Evolutionary conservation across 1,284 basidiomycete species (phyloP).

Genomic region (Apiotrichum mycotoxinovorans): DNA sequence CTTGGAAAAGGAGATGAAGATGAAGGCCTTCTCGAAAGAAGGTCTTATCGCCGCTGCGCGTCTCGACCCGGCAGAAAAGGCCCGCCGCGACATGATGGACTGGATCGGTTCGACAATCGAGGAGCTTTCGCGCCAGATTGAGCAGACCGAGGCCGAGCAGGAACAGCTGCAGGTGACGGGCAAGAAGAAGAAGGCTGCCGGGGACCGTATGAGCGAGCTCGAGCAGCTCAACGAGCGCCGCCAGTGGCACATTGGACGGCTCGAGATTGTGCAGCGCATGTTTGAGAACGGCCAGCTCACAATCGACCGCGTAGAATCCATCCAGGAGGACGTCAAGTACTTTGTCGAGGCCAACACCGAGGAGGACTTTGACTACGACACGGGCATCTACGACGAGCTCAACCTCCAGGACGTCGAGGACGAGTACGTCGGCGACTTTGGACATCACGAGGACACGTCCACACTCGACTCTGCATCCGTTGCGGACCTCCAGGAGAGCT

Average conservation of each 20-base stretch:
- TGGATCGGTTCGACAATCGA: conserved; percentile 88
- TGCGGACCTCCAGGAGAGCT: conserved; percentile 37
- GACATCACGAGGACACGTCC: conserved; percentile 61
- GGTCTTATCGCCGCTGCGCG: conserved; percentile 91
- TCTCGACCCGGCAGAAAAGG: conserved; percentile 94
- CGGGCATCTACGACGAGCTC: conserved; percentile 97
- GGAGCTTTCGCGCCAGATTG: conserved; percentile 88
- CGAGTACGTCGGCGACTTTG: conserved; percentile 71
- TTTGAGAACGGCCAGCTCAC: conserved; percentile 89
- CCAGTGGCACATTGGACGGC: conserved; percentile 88
- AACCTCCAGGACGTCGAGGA: conserved; percentile 85
- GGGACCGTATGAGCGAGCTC: conserved; percentile 70
- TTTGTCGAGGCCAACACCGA: conserved; percentile 96
- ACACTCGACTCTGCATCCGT: conserved; percentile 53
- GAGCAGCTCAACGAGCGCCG: conserved; percentile 89
- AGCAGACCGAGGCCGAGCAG: conserved; percentile 91
- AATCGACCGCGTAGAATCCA: conserved; percentile 71
- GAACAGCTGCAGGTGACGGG: conserved; percentile 63
- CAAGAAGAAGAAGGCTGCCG: conserved; percentile 74
- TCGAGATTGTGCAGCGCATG: conserved; percentile 90
- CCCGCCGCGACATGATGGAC: conserved; percentile 83
- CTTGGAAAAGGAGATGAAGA: conserved; percentile 99
- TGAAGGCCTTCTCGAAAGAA: conserved; percentile 99
- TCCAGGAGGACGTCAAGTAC: conserved; percentile 95
- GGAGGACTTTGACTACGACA: conserved; percentile 96